Base-by-base conservation (phyloP, 192 early-diverging fungal genomes). In the Chytriomyces sp. region DNA sequence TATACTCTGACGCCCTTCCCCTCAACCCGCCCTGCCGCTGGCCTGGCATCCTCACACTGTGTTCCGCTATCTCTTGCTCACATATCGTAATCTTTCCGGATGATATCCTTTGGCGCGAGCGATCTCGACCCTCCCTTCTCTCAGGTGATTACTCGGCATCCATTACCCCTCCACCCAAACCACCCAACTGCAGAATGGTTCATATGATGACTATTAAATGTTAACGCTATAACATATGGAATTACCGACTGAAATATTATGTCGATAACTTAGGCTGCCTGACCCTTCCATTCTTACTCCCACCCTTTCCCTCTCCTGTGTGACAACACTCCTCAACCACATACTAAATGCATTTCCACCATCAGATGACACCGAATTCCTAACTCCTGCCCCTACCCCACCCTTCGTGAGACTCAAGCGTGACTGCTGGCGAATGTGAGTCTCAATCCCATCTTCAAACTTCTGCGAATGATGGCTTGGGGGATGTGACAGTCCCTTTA, bases 231-330 rank as follows among this genome's bases (percentile, higher is more conserved):
- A 47, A 43, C 44, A 35, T 35, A 35, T 73, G 71, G 71, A 73
- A 73, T 73, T 73, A 73, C 71, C 71, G 71, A 60, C 71, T 62
- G 71, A 68, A 43, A 60, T n/a, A 35, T 53, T 50, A 57, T 69
- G 71, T 62, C 26, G 71, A 73, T 35, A 62, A 47, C n/a, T 26
- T 63, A 73, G 71, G 71, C 71, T 73, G 71, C 45, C 68, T 69
- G 68, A 69, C 53, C 68, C 68, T 44, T 53, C 10, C 23, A n/a
- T 20, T 46, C 44, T 8, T 50, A 44, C 18, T 59, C 69, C 69
- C 50, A 16, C 18, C 53, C 11, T 10, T 44, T 28, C 61, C 60
- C 47, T 16, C 45, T 62, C 61, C 46, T 60, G 5, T 10, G 18
- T 48, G 35, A 35, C 28, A 35, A 35, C 35, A 35, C n/a, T 48